Conservation (phyloP, 768 basidiomycete species). For the Hydnomerulius pinastri region DNA sequence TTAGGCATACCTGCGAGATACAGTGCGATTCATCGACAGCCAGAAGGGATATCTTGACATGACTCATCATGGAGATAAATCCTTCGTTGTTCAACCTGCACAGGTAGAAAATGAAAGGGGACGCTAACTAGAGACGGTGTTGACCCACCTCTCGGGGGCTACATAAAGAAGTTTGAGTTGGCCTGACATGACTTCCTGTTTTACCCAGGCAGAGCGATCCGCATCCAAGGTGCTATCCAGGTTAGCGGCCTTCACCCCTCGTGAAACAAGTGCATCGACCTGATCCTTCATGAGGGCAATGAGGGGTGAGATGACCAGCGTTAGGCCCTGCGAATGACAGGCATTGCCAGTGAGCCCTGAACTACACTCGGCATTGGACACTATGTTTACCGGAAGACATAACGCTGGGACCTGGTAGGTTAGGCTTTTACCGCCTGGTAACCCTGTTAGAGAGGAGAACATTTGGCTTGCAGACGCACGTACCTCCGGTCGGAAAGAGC, state of each 20-base stretch:
- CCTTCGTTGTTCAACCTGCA: slow-evolving; percentile 47
- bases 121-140: neutral
- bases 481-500: slow-evolving; percentile 42
- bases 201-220: slow-evolving; percentile 35
- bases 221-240: slow-evolving; percentile 40
- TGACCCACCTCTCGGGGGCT: slow-evolving; percentile 42
- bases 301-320: slow-evolving; percentile 39
- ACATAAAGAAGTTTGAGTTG: slow-evolving; percentile 50
- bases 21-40: slow-evolving; percentile 55
- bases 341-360: no score
- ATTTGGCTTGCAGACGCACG: neutral
- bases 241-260: slow-evolving; percentile 39
- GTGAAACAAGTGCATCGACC: slow-evolving; percentile 35
- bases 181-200: slow-evolving; percentile 37
- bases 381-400: slow-evolving; percentile 33
- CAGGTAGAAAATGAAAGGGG: neutral
- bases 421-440: slow-evolving; percentile 39
- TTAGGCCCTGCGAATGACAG: slow-evolving; percentile 20
- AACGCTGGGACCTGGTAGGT: slow-evolving; percentile 43
- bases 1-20: slow-evolving; percentile 38
- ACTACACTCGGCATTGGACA: neutral
- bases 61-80: slow-evolving; percentile 44
- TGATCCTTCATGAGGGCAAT: slow-evolving; percentile 42
- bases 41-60: slow-evolving; percentile 44
- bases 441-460: neutral